Conservation (phyloP, 441 rosid genomes). For the Cnidoscolus chayamansa region DNA sequence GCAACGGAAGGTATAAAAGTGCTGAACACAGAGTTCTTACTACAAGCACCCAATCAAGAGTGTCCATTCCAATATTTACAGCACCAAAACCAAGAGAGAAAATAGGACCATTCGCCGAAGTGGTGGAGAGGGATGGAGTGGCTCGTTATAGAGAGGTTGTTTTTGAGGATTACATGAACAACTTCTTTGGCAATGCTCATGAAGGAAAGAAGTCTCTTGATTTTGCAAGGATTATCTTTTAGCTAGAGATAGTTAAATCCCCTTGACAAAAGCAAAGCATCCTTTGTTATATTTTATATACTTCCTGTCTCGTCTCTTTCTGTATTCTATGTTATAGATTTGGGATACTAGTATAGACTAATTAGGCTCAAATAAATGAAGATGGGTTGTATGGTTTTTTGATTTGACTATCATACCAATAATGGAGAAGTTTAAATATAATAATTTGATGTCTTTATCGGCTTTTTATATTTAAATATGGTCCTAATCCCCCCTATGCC, state of each 20-base stretch:
- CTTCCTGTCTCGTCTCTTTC: no score
- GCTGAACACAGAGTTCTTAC: conserved; percentile 60
- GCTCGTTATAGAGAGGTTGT: conserved; percentile 44
- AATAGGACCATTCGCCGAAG: conserved; percentile 42
- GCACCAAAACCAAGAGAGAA: conserved; percentile 40
- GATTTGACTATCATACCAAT: no score
- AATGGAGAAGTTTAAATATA: no score
- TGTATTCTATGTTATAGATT: no score
- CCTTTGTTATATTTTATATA: no score
- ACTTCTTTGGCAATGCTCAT: conserved; percentile 49
- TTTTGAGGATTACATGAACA: conserved; percentile 51
- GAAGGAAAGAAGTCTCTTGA: conserved; percentile 61
- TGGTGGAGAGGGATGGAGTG: conserved; percentile 45
- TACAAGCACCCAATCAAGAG: conserved; percentile 45
- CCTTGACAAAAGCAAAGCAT: no score
- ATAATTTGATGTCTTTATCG: no score
- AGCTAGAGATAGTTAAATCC: background rate
- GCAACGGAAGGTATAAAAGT: conserved; percentile 63
- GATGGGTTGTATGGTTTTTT: no score
- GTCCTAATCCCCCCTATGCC: no score
- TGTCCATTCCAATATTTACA: conserved; percentile 57
- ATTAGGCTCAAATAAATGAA: no score
- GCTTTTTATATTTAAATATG: no score
- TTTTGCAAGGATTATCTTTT: conserved; percentile 29
- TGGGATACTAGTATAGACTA: no score